Base-by-base conservation (phyloP, 2,329 filamentous ascomycete genomes). In the Cordyceps cicadae region DNA sequence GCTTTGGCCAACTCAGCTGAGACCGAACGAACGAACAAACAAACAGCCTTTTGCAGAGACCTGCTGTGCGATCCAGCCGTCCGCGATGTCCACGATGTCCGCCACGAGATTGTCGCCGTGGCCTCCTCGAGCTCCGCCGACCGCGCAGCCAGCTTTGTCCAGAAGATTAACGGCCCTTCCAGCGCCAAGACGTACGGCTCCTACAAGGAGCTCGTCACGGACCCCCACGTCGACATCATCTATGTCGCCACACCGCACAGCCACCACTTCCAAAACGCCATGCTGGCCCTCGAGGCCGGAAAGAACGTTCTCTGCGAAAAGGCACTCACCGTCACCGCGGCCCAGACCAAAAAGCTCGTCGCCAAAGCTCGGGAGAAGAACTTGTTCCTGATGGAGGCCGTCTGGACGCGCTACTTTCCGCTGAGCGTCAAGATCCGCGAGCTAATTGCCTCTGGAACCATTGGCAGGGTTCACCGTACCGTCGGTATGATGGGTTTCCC, bases 261-360 rank as follows among this genome's bases (percentile, higher is more conserved):
- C 67, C 92, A 96, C 73, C 92, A 96, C 77, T 96, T 92, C 77
- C 90, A 95, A 73, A 93, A 96, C 75, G 83, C 85, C 64, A 90
- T 92, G 84, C 82, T 95, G n/a, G 88, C 87, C 49, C 80, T 96
- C 45, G 83, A 90, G 66, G 89, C 88, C 8, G 89, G 90, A 68
- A 96, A 96, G 80, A 82, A 93, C 68, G 90, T 96, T 34, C 82
- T 96, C 39, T 96, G 91, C 73, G 92, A 96, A 75, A 96, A 96
- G 79, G 85, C 92, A 0, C 87, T 96, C 68, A 95, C 91, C 1
- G 89, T 93, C 64, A 96, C 88, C 64, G 90, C 88, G 3, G 79
- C 84, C 11, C 92, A 96, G 75, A 79, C 88, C 26, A 84, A 83
- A 73, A 85, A 85, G 71, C 80, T 96, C 29, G 82, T 87, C 55